Percentiles rank a stretch among this genome's conserved stretches.
Conservation (phyloP, 176 grass and related monocot genomes). For the Oryza brachyantha region DNA sequence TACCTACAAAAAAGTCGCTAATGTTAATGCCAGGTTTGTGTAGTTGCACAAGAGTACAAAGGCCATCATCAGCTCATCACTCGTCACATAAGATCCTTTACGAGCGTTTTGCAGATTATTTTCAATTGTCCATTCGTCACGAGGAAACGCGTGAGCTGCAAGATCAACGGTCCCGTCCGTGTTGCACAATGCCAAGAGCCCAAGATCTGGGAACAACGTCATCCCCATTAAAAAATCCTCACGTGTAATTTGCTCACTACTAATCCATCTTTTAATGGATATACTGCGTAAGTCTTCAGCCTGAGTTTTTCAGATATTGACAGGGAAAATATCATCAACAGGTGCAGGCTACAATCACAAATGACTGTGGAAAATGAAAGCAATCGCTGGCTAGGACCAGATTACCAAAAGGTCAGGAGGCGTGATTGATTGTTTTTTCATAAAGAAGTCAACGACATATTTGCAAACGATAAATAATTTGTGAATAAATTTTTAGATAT, state of each 20-base stretch:
- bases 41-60: background rate
- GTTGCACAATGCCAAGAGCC: background rate
- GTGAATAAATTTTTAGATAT: too few relatives aligned
- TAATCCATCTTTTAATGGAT: background rate
- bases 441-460: too few relatives aligned
- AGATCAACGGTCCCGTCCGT: background rate
- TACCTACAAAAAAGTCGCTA: background rate
- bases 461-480: too few relatives aligned
- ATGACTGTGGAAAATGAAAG: background rate
- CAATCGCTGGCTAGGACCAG: background rate
- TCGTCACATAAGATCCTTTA: background rate
- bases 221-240: background rate
- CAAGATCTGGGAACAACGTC: background rate
- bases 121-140: background rate
- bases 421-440: too few relatives aligned
- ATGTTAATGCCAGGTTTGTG: background rate
- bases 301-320: constrained; percentile 20
- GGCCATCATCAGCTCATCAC: background rate
- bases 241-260: background rate
- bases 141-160: constrained; percentile 13
- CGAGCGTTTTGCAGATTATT: background rate
- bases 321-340: constrained; percentile 3
- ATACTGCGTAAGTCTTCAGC: background rate
- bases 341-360: background rate
- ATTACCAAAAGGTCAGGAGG: background rate